These are phyloP conservation scores for Nicotiana knightiana DNA, from an alignment of 257 asterid species.

Conservation along the genomic window DNA sequence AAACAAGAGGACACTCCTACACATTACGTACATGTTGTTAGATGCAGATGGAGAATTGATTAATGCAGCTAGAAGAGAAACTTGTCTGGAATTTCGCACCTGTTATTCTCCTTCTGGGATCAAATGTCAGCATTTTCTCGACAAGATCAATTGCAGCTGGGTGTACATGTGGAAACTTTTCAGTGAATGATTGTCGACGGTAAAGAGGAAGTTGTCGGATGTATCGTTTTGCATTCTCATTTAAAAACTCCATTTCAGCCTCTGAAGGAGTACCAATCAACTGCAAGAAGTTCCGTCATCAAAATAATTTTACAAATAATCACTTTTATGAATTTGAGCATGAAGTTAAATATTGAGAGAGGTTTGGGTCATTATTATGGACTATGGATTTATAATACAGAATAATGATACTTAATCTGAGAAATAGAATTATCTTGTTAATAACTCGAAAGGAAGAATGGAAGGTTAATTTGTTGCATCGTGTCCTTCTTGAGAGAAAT, in stretches of 20 bases:
- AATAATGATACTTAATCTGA: neutral
- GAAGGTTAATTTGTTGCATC: neutral
- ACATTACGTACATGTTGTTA: neutral
- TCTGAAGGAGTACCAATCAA: slow-evolving; percentile 21
- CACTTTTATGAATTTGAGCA: neutral
- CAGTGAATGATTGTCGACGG: slow-evolving; percentile 14
- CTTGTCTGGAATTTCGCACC: neutral
- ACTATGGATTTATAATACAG: neutral
- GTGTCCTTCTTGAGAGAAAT: neutral
- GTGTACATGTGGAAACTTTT: slow-evolving; percentile 17
- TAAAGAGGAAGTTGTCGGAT: slow-evolving; percentile 17
- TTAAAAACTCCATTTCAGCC: slow-evolving; percentile 20
- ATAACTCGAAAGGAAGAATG: neutral
- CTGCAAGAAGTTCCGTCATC: slow-evolving; percentile 3
- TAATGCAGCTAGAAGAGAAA: neutral
- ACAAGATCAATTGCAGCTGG: slow-evolving; percentile 19
- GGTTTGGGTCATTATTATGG: neutral
- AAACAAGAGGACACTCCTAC: neutral
- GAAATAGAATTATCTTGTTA: neutral
- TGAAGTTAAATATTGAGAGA: neutral
- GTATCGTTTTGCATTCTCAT: slow-evolving; percentile 17
- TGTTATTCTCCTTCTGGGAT: slow-evolving; percentile 16
- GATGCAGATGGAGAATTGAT: neutral
- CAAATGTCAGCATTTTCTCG: slow-evolving; percentile 21
- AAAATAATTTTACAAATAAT: neutral